Evolutionary conservation across 2,329 filamentous ascomycete species (phyloP), one percentile per base, ranked within the genome.

Genomic region (Nigrograna mackinnonii): DNA sequence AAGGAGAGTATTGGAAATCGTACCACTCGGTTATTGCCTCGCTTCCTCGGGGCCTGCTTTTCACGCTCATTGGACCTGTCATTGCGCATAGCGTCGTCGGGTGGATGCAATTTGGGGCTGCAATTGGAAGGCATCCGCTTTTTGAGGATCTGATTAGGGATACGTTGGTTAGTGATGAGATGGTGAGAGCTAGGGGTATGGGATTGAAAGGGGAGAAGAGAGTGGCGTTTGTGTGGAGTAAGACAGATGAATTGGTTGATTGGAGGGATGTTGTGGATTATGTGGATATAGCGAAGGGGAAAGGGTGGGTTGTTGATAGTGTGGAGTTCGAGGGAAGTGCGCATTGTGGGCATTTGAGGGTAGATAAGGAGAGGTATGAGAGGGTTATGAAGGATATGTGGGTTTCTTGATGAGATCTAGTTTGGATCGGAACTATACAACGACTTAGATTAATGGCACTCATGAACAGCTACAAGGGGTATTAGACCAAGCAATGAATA

Each of bases 1-100:
- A 36, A 14, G 44, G 41, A 3, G 37, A 36, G 18, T 47, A 47
- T 30, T 41, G 44, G 36, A 55, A 57, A 67, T 62, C 11, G 18
- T 42, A 39, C 36, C 19, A 26, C n/a, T 35, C 39, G 6, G 40
- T 46, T 16, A 20, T 35, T 12, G 13, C 32, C 6, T 35, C 35
- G 14, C 14, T 46, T 3, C 44, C 44, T n/a, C 37, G 31, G 18
- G 4, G 6, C 5, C 6, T 11, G 16, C 7, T 45, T 11, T 4
- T 33, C 12, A 30, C 17, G 13, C 3, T 19, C 16, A 34, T 45
- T 13, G 33, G 42, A 9, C 21, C 37, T 3, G 4, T 41, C 18
- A 21, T 41, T n/a, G 33, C 24, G 22, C 24, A 35, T 22, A 17
- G 28, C 6, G 26, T 43, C 22, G 21, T 22, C 9, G 20, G 11